Evolutionary conservation across 805 yeast genomes (phyloP), one percentile per base, ranked within the genome.

Genomic region (Sugiyamaella smithiae): DNA sequence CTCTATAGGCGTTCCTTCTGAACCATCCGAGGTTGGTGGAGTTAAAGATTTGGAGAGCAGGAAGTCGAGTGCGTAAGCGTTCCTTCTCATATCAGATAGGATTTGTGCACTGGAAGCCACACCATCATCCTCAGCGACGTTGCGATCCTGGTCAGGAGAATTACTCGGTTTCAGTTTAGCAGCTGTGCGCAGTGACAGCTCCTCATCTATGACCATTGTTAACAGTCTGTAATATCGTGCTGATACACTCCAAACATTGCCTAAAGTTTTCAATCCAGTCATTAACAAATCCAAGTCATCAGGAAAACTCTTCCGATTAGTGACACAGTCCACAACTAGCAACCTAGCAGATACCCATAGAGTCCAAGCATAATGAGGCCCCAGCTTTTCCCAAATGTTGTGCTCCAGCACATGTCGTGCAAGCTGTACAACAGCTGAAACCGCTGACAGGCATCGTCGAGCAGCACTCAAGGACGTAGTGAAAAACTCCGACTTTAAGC

Each of bases 331-430:
- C 19, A 59, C 63, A 24, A 59, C 49, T 2, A 58, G 40, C 9
- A 59, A 48, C 38, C 63, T 43, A 4, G 61, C 59, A 2, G 62
- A 56, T 2, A 59, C 63, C 62, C 62, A 59, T 14, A 59, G 29
- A 6, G 53, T 49, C 54, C 57, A 59, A 1, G 63, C 63, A 35
- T 56, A 59, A 25, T 59, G 62, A 9, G 63, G 62, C 3, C 63
- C 63, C n/a, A 58, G 52, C n/a, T 47, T 25, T 43, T 49, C 45
- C 51, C 52, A 49, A 7, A 40, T 41, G 8, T 50, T 48, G 31
- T 48, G 28, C n/a, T 26, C 7, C 12, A 35, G 29, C 8, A 55
- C 54, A 20, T 52, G 46, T 17, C 46, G 40, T 8, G 62, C 57
- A 8, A 59, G 46, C 11, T 22, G 28, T 4, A 52, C 57, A 19